Percentiles rank a stretch among this genome's conserved stretches.
These are phyloP conservation scores for Beauveria medogensis DNA, from an alignment of 2,329 filamentous ascomycete species.

Conservation along the genomic window DNA sequence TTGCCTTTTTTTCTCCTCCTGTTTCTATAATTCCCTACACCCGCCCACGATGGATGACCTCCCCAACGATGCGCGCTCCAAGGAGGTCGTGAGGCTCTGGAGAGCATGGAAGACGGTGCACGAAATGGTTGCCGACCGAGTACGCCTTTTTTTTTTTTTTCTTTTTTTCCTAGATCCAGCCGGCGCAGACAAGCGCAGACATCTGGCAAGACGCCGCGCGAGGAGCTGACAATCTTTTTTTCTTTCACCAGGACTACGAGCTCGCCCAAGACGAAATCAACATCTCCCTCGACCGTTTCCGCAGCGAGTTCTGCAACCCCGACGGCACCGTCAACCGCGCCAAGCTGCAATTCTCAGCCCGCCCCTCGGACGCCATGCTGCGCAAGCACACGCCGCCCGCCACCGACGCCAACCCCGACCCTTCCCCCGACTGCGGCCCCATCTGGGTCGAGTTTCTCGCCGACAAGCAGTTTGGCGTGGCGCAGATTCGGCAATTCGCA, in stretches of 20 bases:
- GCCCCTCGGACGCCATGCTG: constrained; percentile 77
- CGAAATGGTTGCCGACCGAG: constrained; percentile 88
- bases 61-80: constrained; percentile 42
- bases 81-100: constrained; percentile 67
- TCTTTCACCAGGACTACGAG: constrained; percentile 70
- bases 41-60: constrained; percentile 30
- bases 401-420: constrained; percentile 61
- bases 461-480: constrained; percentile 75
- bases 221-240: not conserved
- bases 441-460: constrained; percentile 91
- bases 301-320: constrained; percentile 58
- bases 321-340: constrained; percentile 69
- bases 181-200: not conserved
- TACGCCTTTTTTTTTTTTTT: constrained; percentile 35
- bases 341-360: constrained; percentile 80
- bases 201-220: not conserved
- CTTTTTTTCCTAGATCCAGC: no score
- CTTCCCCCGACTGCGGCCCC: constrained; percentile 67
- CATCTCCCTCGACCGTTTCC: constrained; percentile 79
- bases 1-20: not conserved
- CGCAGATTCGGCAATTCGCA: constrained; percentile 85
- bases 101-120: constrained; percentile 88
- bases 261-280: constrained; percentile 82
- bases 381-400: constrained; percentile 70
- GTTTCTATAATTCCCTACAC: not conserved